Evolutionary conservation across 305 asterid species (phyloP).

Genomic region (Solanum hybrid): DNA sequence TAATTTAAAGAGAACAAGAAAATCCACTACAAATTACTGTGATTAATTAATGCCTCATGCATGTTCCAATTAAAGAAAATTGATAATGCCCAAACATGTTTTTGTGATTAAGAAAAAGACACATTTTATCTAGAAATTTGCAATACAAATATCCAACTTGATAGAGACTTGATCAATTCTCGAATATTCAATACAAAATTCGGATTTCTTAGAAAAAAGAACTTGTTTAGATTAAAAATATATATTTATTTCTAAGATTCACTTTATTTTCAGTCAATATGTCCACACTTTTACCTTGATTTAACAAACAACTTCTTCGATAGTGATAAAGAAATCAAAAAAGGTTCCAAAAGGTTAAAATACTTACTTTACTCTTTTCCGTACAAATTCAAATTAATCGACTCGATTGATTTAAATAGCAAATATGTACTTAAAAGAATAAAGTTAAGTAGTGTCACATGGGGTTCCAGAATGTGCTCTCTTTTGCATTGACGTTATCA

Average conservation of each 20-base stretch:
- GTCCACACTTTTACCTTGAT: no score
- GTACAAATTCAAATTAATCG: background rate
- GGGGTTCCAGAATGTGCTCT: background rate
- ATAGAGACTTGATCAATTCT: background rate
- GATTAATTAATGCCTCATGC: no score
- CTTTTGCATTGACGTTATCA: background rate
- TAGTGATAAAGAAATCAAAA: background rate
- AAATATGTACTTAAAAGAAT: no score
- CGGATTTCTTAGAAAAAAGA: background rate
- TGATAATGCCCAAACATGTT: background rate
- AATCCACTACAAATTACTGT: no score
- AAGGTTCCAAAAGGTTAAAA: background rate
- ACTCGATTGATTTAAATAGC: background rate
- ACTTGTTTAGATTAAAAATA: background rate
- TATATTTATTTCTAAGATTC: background rate
- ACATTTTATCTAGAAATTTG: background rate
- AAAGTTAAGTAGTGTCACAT: background rate
- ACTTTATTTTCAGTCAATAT: background rate
- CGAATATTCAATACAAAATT: background rate
- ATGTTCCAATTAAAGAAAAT: background rate
- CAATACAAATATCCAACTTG: background rate
- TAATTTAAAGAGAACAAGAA: no score
- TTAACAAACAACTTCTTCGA: background rate
- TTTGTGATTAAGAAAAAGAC: no score
- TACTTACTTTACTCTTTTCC: background rate